Base-by-base conservation (phyloP, 345 rosid species). In the Laguncularia racemosa region DNA sequence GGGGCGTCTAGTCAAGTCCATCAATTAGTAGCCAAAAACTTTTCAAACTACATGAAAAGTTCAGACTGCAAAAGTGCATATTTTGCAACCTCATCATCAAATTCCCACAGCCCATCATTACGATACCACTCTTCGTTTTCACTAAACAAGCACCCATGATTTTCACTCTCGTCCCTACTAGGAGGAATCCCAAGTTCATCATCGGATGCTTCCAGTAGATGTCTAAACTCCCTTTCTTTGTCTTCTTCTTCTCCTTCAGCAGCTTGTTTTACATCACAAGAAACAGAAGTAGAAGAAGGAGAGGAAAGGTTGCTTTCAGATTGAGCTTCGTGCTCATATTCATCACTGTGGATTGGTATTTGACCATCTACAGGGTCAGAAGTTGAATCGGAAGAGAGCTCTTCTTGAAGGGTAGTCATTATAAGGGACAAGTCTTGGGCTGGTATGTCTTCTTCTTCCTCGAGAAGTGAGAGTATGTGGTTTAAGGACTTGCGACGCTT, bases 151-250 rank as follows among this genome's bases (percentile, higher is more conserved):
- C 18, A 14, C 1, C 18, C 50, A 2, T 16, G 16, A 47, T 47
- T 16, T 65, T 44, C 51, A 52, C 14, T 52, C 2, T 48, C 66
- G 18, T 38, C 63, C 10, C 69, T 76, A 38, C 66, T 68, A 20
- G 74, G 74, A 13, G 90, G 95, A 18, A 86, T 81, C 61, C 95
- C 95, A 5, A 86, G 88, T 67, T 86, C 95, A 57, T 86, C 95
- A 18, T 84, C 95, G 0, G 90, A 81, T 1, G 95, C 95, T 76
- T 86, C 86, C 0, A 81, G 77, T 43, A 86, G 77, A 67, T 76
- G 95, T 43, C 81, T 74, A 19, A 86, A 83, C 12, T 81, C 88
- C 3, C 71, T 63, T 54, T 79, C 81, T 3, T 72, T 70, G 1
- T 84, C 77, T 0, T 55, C 68, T 20, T 67, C 83, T 0, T 71